Evolutionary conservation across 1,284 basidiomycete species (phyloP).

Genomic region (Trametes pubescens): DNA sequence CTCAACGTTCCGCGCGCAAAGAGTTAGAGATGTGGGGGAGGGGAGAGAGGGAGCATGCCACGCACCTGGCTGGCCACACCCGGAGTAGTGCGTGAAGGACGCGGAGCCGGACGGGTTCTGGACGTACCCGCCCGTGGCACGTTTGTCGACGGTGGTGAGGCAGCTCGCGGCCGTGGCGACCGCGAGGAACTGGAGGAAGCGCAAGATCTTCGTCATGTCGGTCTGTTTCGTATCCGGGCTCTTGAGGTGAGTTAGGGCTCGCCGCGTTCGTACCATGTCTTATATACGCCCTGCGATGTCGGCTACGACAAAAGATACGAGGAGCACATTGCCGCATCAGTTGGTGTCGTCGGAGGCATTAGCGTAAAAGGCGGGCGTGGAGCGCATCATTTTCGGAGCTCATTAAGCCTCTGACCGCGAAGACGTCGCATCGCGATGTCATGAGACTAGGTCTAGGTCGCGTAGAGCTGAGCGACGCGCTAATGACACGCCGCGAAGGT

Average conservation of each 20-base stretch:
- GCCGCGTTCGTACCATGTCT: no score
- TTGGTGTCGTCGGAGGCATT: slow-evolving; percentile 2
- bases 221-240: not conserved
- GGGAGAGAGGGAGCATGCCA: not conserved
- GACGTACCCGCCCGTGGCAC: slow-evolving; percentile 58
- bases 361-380: slow-evolving; percentile 1
- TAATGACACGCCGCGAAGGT: not conserved
- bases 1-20: no score
- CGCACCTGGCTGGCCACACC: slow-evolving; percentile 56
- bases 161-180: slow-evolving; percentile 32
- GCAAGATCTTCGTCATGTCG: slow-evolving; percentile 16
- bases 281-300: not conserved
- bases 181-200: slow-evolving; percentile 28
- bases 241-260: not conserved
- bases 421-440: not conserved
- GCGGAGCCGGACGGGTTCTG: slow-evolving; percentile 58
- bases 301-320: not conserved
- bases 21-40: not conserved
- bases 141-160: slow-evolving; percentile 30
- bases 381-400: slow-evolving; percentile 28
- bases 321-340: slow-evolving; percentile 1
- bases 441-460: not conserved
- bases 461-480: not conserved
- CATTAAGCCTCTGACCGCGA: slow-evolving; percentile 7
- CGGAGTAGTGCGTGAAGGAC: slow-evolving; percentile 64